Percentiles rank a stretch among this genome's conserved stretches.
Evolutionary conservation across 2,329 filamentous ascomycete species (phyloP).

Genomic region (Sclerotinia subarctica): DNA sequence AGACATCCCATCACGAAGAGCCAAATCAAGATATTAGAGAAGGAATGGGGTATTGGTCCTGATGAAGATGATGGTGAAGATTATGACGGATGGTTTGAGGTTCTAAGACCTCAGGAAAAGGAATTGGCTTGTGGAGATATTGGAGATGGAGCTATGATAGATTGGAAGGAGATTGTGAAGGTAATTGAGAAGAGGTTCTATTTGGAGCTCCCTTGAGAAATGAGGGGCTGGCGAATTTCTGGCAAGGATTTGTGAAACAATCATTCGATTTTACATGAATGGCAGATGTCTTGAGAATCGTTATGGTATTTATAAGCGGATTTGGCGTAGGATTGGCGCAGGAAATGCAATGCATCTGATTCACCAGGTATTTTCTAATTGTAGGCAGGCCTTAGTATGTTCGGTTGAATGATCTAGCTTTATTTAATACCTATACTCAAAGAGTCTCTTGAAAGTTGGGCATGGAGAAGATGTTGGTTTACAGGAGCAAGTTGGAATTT

Average conservation of each 20-base stretch:
- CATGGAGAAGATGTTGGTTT: neutral
- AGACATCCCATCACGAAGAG: conserved; percentile 73
- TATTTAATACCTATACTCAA: neutral
- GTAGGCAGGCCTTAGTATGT: neutral
- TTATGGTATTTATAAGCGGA: neutral
- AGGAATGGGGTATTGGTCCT: conserved; percentile 65
- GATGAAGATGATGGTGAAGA: conserved; percentile 60
- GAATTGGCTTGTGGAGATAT: conserved; percentile 80
- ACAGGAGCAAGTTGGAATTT: neutral
- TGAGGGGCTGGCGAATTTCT: neutral
- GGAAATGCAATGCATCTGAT: neutral
- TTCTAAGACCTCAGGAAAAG: conserved; percentile 72
- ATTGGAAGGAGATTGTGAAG: conserved; percentile 72
- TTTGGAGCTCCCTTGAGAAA: conserved; percentile 1
- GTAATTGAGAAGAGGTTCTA: conserved; percentile 53
- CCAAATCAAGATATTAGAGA: conserved; percentile 66
- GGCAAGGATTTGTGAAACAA: neutral
- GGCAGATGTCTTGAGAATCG: neutral
- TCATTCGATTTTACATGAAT: neutral
- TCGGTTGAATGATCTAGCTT: neutral
- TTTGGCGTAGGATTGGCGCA: neutral
- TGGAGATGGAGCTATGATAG: conserved; percentile 77
- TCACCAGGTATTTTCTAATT: neutral
- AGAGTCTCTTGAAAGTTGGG: neutral
- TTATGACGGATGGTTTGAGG: conserved; percentile 59